Base-by-base conservation (phyloP, 192 early-diverging fungal species). In the Podila minutissima region DNA sequence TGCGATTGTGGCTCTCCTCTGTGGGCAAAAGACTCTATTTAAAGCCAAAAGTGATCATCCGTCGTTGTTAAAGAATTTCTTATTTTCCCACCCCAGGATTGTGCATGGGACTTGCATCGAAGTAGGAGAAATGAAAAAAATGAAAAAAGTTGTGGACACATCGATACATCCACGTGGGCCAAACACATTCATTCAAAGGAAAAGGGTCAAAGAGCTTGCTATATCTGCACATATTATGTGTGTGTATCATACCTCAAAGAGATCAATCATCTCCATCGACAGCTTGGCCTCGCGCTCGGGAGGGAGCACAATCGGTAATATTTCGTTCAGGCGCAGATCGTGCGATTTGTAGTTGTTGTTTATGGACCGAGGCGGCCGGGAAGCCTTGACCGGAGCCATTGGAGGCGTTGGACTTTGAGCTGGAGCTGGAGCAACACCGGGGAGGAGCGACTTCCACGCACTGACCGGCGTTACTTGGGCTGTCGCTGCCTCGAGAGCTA, bases 1-100 rank as follows among this genome's bases (percentile, higher is more conserved):
- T 87, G 33, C 87, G 72, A 50, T 90, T 83, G 59, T 91, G 86
- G 72, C 92, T 93, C 57, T 93, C 91, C 13, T 88, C 86, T 8
- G 90, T 89, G 8, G 93, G 92, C 22, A 92, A 85, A 66, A 93
- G 74, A 66, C 65, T 75, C 85, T 87, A 74, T 48, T 28, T 28
- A 49, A 73, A n/a, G 22, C 20, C 17, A 24, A n/a, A 50, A 33
- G 29, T 0, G 24, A 33, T 11, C 20, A 33, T n/a, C 17, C 12
- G 2, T 4, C 3, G 22, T 31, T 17, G 22, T 31, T 17, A 24
- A 19, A 12, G 15, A 24, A 35, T 60, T 61, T 33, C 5, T 33
- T 32, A n/a, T 32, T 26, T 61, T 32, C 26, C 9, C 28, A 13
- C 59, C 29, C n/a, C 29, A 29, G 13, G 15, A 11, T 46, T 13